Percentiles rank a stretch among this genome's conserved stretches.
Conservation (phyloP, 441 rosid genomes). For the Gossypium schwendimanii region DNA sequence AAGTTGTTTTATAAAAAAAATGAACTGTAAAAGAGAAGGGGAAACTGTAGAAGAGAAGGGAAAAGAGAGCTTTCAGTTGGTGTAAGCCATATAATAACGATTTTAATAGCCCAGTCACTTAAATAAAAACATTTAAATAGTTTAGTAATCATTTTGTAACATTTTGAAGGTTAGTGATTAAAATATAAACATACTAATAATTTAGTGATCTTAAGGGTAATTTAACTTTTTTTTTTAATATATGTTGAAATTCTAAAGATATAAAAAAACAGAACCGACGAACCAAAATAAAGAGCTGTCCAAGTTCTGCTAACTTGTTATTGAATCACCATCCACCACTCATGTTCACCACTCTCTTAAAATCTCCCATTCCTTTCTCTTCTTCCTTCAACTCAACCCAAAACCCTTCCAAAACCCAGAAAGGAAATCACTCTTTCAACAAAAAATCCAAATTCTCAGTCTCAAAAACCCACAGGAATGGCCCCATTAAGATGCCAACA, state of each 20-base stretch:
- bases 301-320: neutral
- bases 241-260: neutral
- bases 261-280: neutral
- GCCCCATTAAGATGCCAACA: constrained; percentile 37
- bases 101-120: too few relatives aligned
- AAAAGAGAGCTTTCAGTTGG: too few relatives aligned
- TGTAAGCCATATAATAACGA: too few relatives aligned
- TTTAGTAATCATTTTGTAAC: too few relatives aligned
- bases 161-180: too few relatives aligned
- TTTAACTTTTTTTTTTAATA: too few relatives aligned
- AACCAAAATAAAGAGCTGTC: neutral
- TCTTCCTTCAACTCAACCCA: constrained; percentile 20
- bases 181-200: too few relatives aligned
- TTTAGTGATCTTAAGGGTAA: too few relatives aligned
- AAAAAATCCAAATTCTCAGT: constrained; percentile 5
- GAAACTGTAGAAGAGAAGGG: too few relatives aligned
- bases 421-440: neutral
- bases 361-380: constrained; percentile 6
- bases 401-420: constrained; percentile 4
- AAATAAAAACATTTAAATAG: too few relatives aligned
- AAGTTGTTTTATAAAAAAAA: too few relatives aligned
- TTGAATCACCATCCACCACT: neutral
- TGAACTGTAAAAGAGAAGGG: fast-evolving
- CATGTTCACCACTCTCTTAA: constrained; percentile 18
- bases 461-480: constrained; percentile 9